Percentiles rank a stretch among this genome's conserved stretches.
Conservation (phyloP, 768 basidiomycete genomes). For the Amanita molliuscula region DNA sequence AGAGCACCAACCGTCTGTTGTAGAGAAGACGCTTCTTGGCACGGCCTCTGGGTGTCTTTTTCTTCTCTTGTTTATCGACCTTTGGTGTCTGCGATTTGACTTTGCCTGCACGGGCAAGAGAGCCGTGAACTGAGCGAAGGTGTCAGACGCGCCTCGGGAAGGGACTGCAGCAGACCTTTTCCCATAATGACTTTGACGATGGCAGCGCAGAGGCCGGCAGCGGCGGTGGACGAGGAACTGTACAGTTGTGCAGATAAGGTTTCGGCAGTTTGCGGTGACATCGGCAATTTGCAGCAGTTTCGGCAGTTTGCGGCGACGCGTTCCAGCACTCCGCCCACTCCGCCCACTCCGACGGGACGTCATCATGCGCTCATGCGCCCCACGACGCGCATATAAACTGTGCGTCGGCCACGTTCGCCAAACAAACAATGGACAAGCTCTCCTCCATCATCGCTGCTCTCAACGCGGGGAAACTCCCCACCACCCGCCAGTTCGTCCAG, state of each 20-base stretch:
- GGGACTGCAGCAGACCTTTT: conserved; percentile 37
- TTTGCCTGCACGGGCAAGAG: conserved; percentile 98
- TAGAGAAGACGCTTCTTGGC: conserved; percentile 95
- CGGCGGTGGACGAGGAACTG: conserved; percentile 21
- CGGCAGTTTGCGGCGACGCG: too few species aligned
- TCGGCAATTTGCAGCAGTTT: too few species aligned
- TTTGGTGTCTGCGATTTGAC: conserved; percentile 98
- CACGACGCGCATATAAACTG: not conserved
- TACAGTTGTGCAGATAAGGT: conserved; percentile 29
- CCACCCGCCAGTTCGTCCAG: conserved; percentile 41
- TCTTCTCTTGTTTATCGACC: conserved; percentile 98
- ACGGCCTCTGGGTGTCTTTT: conserved; percentile 95
- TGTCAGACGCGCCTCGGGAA: not conserved
- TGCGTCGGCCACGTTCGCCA: not conserved
- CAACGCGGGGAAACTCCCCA: conserved; percentile 62
- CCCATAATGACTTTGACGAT: conserved; percentile 66
- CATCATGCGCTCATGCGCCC: not conserved
- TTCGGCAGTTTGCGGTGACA: conserved; percentile 7
- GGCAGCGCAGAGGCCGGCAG: conserved; percentile 23
- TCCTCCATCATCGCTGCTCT: conserved; percentile 57
- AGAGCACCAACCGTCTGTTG: conserved; percentile 70
- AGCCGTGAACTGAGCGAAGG: conserved; percentile 81
- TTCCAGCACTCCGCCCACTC: too few species aligned
- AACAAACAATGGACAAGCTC: conserved; percentile 45
- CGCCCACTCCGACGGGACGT: too few species aligned